These are phyloP conservation scores for Tolypocladium cylindrosporum DNA, from an alignment of 2,329 filamentous ascomycete genomes.

Conservation along the genomic window DNA sequence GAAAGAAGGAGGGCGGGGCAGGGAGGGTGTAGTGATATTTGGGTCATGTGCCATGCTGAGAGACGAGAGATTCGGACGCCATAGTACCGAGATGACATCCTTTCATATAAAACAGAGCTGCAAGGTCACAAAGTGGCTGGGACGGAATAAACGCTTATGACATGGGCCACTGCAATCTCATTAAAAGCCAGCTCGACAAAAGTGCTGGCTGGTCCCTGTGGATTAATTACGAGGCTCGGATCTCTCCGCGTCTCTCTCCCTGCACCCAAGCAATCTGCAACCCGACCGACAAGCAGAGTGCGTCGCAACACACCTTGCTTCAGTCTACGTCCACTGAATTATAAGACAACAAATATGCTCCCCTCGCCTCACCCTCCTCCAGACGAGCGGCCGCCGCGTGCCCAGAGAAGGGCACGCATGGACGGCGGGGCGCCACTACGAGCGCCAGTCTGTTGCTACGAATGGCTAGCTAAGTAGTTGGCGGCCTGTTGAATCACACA, in stretches of 20 bases:
- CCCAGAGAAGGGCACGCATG: background rate
- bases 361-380: background rate
- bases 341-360: background rate
- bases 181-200: background rate
- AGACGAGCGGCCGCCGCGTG: background rate
- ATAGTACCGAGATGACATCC: background rate
- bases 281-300: background rate
- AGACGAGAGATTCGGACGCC: background rate
- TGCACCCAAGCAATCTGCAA: background rate
- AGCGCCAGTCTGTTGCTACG: conserved; percentile 18
- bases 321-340: background rate
- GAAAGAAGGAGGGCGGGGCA: background rate
- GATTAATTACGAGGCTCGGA: background rate
- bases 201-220: background rate
- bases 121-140: background rate
- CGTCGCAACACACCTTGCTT: background rate
- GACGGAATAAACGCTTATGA: background rate
- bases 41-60: background rate
- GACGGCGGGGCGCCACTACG: background rate
- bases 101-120: background rate
- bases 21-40: background rate
- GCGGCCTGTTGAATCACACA: conserved; percentile 29
- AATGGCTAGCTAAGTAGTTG: conserved; percentile 46
- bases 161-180: background rate
- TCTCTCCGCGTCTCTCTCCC: background rate